phyloP scores from a whole-genome alignment of 164 flowering plant species.

The Umbellularia californica region DNA sequence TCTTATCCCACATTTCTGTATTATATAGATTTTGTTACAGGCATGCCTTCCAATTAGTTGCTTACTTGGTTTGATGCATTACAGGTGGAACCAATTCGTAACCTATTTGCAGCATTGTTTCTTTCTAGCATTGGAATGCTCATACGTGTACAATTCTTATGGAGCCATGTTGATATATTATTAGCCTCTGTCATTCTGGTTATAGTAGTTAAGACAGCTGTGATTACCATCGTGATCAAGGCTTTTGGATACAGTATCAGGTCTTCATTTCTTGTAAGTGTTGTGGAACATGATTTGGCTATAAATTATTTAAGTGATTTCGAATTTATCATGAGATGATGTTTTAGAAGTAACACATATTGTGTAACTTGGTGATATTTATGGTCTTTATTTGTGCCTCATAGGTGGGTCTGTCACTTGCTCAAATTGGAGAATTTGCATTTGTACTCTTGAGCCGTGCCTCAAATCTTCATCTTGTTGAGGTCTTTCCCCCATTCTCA shows the following conservation, averaged over 20 bases:
- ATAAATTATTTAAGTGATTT: neutral
- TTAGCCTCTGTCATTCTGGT: conserved; percentile 92
- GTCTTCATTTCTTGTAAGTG: conserved; percentile 67
- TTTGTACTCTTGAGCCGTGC: conserved; percentile 97
- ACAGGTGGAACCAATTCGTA: conserved; percentile 97
- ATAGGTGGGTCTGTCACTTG: conserved; percentile 85
- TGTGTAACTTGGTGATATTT: neutral
- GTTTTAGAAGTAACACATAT: neutral
- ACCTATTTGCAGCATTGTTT: conserved; percentile 94
- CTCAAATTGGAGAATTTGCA: conserved; percentile 98
- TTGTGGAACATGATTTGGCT: neutral
- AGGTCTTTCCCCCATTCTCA: conserved; percentile 41
- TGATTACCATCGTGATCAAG: conserved; percentile 52
- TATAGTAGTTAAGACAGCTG: conserved; percentile 70
- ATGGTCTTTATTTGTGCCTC: conserved; percentile 11
- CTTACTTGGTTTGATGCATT: conserved; percentile 15
- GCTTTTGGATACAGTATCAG: conserved; percentile 69
- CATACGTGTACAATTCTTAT: conserved; percentile 83
- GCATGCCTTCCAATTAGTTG: neutral
- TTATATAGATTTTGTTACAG: neutral
- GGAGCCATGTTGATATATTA: conserved; percentile 92
- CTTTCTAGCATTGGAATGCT: conserved; percentile 98
- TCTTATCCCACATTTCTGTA: no score
- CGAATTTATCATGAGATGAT: neutral
- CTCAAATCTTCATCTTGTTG: conserved; percentile 88